A percentile compares a stretch with the other conserved stretches of the same genome.
phyloP scores from a whole-genome alignment of 2,329 filamentous ascomycete species.

The Samsoniella hepiali region DNA sequence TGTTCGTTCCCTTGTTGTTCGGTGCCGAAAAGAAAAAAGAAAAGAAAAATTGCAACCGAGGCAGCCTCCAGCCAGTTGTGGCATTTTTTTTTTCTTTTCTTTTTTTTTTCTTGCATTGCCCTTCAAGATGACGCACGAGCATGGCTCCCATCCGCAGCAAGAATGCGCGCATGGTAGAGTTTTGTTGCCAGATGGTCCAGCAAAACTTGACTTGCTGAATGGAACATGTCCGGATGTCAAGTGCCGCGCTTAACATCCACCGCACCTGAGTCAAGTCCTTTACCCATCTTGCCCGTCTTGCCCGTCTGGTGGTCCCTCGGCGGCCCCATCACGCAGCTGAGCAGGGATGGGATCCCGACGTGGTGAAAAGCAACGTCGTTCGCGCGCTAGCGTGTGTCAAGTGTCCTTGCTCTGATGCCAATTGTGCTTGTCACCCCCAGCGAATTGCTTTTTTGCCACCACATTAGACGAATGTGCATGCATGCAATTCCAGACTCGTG shows the following conservation, averaged over 20 bases:
- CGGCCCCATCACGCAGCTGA: slow-evolving; percentile 14
- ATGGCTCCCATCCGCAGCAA: too few species aligned
- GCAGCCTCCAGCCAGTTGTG: neutral
- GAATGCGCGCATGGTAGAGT: too few species aligned
- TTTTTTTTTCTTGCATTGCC: neutral
- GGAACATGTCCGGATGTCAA: neutral
- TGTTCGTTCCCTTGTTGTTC: neutral
- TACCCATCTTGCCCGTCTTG: neutral
- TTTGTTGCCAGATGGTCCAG: too few species aligned
- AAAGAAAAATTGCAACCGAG: neutral
- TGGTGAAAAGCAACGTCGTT: neutral
- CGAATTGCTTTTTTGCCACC: neutral
- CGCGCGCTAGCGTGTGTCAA: neutral
- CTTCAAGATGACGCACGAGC: too few species aligned
- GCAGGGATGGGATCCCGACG: neutral
- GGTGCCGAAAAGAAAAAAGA: neutral
- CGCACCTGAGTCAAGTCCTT: slow-evolving; percentile 2
- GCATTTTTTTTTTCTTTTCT: neutral
- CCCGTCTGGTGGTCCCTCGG: neutral
- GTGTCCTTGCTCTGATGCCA: neutral
- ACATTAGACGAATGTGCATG: neutral
- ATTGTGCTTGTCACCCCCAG: neutral
- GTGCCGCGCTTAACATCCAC: slow-evolving; percentile 12
- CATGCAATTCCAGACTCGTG: neutral
- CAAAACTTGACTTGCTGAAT: neutral